Conservation (phyloP, 495 filamentous ascomycete genomes). For the Aspergillus bridgeri region DNA sequence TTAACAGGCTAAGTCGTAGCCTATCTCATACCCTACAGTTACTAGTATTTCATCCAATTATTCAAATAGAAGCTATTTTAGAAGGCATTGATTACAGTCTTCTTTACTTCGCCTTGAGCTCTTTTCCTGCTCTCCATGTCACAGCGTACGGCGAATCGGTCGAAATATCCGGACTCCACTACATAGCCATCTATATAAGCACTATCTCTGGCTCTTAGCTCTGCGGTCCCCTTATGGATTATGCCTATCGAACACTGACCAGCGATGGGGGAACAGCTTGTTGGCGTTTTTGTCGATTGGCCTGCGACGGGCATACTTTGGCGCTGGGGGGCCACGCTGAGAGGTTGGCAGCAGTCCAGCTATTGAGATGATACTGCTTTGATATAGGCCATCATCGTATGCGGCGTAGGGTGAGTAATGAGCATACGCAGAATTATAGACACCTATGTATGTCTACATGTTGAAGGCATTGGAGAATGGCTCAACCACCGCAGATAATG, state of each 20-base stretch:
- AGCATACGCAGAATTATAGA: too few species aligned
- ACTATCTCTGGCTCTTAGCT: slow-evolving; percentile 57
- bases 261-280: too few species aligned
- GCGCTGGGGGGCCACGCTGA: too few species aligned
- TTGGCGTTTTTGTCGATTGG: too few species aligned
- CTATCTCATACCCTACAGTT: slow-evolving; percentile 46
- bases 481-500: not conserved
- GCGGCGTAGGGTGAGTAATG: too few species aligned
- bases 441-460: too few species aligned
- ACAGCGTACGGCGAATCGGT: slow-evolving; percentile 48
- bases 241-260: slow-evolving; percentile 52
- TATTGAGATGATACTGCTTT: too few species aligned
- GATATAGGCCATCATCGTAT: too few species aligned
- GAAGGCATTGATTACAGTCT: slow-evolving; percentile 62
- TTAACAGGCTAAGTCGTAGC: slow-evolving; percentile 23
- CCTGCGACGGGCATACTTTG: too few species aligned
- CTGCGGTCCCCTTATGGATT: slow-evolving; percentile 52
- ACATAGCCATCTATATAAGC: slow-evolving; percentile 57
- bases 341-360: too few species aligned
- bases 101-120: slow-evolving; percentile 62
- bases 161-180: slow-evolving; percentile 57
- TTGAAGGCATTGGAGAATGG: not conserved
- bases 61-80: slow-evolving; percentile 51
- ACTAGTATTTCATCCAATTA: slow-evolving; percentile 49
- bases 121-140: slow-evolving; percentile 57